Percentiles rank a stretch among this genome's conserved stretches.
Conservation (phyloP, 768 basidiomycete species). For the Boletus bicolor region DNA sequence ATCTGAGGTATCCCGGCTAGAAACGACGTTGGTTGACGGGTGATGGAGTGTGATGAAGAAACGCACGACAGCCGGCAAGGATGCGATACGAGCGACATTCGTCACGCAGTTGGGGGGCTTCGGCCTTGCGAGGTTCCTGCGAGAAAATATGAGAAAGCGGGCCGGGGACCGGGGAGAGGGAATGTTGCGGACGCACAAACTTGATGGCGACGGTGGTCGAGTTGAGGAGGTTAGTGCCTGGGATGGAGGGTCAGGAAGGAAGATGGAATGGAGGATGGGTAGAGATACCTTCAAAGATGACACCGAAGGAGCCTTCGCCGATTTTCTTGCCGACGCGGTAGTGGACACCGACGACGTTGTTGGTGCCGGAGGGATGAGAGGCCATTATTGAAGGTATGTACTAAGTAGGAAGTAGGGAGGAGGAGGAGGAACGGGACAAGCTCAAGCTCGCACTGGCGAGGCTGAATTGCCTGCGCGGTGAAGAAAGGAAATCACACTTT, state of each 20-base stretch:
- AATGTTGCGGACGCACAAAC: conserved; percentile 69
- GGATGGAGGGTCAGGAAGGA: background rate
- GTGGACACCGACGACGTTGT: conserved; percentile 91
- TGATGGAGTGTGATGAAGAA: conserved; percentile 4
- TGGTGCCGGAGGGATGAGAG: conserved; percentile 53
- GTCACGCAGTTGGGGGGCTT: conserved; percentile 96
- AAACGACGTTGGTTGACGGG: conserved; percentile 18
- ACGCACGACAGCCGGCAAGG: conserved; percentile 84
- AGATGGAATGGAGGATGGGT: background rate
- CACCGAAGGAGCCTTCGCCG: conserved; percentile 97
- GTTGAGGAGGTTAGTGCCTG: conserved; percentile 97
- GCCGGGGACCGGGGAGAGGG: background rate
- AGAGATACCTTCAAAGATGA: conserved; percentile 81
- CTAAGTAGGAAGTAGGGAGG: conserved; percentile 7
- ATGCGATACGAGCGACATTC: conserved; percentile 98
- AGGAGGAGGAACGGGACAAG: background rate
- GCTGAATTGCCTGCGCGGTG: conserved; percentile 29
- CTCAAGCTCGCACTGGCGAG: conserved; percentile 21
- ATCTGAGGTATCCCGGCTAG: conserved; percentile 97
- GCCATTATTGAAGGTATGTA: conserved; percentile 43
- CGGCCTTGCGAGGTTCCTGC: conserved; percentile 88
- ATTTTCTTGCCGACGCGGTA: conserved; percentile 99
- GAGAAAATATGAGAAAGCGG: conserved; percentile 14
- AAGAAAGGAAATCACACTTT: conserved; percentile 28
- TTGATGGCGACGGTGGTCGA: conserved; percentile 99